Evolutionary conservation across 2,329 filamentous ascomycete species (phyloP).

Genomic region (Ophiostoma piceae): DNA sequence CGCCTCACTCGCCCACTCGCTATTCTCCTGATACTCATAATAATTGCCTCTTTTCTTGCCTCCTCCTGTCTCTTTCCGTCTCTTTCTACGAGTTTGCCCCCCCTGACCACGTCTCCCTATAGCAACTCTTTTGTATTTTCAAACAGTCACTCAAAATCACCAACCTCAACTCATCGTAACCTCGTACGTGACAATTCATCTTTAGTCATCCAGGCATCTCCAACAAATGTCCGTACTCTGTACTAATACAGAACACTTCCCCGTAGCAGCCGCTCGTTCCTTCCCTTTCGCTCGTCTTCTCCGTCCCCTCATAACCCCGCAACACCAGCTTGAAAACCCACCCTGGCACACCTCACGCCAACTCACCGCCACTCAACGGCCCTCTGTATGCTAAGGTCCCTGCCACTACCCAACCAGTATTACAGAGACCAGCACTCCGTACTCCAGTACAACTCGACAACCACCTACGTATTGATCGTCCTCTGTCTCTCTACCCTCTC

Average conservation of each 20-base stretch:
- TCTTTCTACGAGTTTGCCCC: neutral
- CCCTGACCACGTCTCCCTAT: neutral
- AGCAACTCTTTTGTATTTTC: neutral
- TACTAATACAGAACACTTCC: neutral
- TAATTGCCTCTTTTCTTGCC: neutral
- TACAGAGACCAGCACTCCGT: too few relatives aligned
- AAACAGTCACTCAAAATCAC: neutral
- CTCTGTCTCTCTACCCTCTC: neutral
- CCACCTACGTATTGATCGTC: neutral
- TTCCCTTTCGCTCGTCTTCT: slow-evolving; percentile 17
- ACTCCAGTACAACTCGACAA: neutral
- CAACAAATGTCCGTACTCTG: neutral
- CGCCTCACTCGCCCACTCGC: neutral
- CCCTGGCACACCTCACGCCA: slow-evolving; percentile 19
- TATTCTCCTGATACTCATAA: neutral
- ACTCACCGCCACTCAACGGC: slow-evolving; percentile 22
- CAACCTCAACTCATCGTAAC: neutral
- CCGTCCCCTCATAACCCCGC: slow-evolving; percentile 17
- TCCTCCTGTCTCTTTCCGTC: slow-evolving; percentile 1
- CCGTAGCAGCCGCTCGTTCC: neutral
- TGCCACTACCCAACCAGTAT: neutral
- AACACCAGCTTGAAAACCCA: slow-evolving; percentile 16
- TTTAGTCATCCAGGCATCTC: neutral
- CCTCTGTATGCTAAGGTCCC: neutral
- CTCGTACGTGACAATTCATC: too few relatives aligned